phyloP scores from a whole-genome alignment of 805 yeast species.

The Kodamaea kakaduensis region DNA sequence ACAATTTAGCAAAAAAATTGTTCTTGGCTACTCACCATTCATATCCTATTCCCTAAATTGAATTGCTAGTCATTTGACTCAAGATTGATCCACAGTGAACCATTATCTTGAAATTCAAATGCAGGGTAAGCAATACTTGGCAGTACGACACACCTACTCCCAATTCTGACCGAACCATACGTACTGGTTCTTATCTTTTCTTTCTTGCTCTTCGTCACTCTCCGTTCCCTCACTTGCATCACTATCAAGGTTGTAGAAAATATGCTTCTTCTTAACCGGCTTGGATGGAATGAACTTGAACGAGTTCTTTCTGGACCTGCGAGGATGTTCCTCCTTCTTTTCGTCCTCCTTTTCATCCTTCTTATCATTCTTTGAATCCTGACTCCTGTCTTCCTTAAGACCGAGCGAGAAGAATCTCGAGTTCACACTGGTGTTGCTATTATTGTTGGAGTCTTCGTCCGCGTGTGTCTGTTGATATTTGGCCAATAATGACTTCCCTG shows the following conservation, averaged over 20 bases:
- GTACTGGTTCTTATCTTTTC: conserved; percentile 18
- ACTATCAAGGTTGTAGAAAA: conserved; percentile 30
- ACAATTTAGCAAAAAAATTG: too few species aligned
- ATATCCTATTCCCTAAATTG: too few species aligned
- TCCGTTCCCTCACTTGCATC: conserved; percentile 14
- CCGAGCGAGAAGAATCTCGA: conserved; percentile 17
- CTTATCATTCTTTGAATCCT: too few species aligned
- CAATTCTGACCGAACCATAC: conserved; percentile 40
- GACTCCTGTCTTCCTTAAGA: conserved; percentile 7
- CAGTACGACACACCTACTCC: conserved; percentile 7
- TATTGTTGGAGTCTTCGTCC: conserved; percentile 16
- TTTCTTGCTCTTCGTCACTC: background rate
- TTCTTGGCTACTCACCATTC: too few species aligned
- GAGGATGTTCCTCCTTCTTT: conserved; percentile 3
- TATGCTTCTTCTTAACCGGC: conserved; percentile 15
- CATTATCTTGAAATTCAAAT: too few species aligned
- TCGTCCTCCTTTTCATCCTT: conserved; percentile 2
- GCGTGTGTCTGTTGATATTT: conserved; percentile 16
- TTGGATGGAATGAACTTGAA: conserved; percentile 29
- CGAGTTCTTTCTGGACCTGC: conserved; percentile 23
- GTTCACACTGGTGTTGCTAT: conserved; percentile 9
- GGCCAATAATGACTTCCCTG: conserved; percentile 16
- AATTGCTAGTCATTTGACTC: too few species aligned
- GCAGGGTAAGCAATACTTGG: too few species aligned
- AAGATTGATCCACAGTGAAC: too few species aligned